Conservation (phyloP, 1,284 basidiomycete species). For the Ceratobasidium sp. region DNA sequence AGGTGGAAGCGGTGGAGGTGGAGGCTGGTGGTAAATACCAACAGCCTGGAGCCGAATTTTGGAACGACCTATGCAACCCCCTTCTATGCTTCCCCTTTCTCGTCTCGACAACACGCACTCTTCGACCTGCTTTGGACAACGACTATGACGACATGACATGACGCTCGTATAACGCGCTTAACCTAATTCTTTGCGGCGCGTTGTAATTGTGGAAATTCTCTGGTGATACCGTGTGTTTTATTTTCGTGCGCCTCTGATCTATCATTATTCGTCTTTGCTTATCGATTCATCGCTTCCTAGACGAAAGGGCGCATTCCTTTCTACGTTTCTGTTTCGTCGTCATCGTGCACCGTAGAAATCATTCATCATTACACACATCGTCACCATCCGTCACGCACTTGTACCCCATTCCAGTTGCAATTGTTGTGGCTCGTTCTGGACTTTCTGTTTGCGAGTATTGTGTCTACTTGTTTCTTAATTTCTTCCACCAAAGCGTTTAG, state of each 20-base stretch:
- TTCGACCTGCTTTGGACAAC: constrained; percentile 41
- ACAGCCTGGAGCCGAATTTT: background rate
- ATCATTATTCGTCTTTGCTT: constrained; percentile 46
- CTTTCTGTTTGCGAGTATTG: constrained; percentile 41
- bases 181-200: constrained; percentile 32
- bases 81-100: constrained; percentile 29
- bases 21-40: constrained; percentile 41
- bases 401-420: constrained; percentile 31
- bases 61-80: constrained; percentile 32
- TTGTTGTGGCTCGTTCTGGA: constrained; percentile 38
- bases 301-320: constrained; percentile 46
- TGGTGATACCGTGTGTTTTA: constrained; percentile 45
- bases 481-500: constrained; percentile 41
- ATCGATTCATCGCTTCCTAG: constrained; percentile 45
- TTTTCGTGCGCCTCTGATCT: constrained; percentile 42
- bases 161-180: constrained; percentile 42
- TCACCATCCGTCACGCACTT: constrained; percentile 41
- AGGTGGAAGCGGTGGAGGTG: constrained; percentile 60
- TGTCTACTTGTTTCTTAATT: constrained; percentile 44
- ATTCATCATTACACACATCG: constrained; percentile 40
- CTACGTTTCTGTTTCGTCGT: constrained; percentile 42
- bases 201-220: constrained; percentile 40
- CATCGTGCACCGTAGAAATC: constrained; percentile 43
- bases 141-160: constrained; percentile 43
- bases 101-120: constrained; percentile 31